These are phyloP conservation scores for Silene vulgaris DNA, from an alignment of 179 eudicot genomes.

Conservation along the genomic window DNA sequence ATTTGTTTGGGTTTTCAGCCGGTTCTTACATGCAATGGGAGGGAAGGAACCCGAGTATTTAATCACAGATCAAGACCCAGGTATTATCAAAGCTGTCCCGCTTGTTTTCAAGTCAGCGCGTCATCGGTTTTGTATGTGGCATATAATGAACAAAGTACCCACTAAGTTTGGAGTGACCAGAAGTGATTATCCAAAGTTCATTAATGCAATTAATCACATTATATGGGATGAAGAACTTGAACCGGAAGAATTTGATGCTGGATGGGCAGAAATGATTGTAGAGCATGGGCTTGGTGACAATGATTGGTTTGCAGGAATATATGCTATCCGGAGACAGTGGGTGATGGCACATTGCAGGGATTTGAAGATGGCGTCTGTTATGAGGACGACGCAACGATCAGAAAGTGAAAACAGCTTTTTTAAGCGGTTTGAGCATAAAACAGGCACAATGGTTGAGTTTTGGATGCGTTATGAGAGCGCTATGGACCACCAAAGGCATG, in stretches of 20 bases:
- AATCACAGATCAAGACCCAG: too few species aligned
- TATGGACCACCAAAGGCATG: neutral
- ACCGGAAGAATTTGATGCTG: neutral
- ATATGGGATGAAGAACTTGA: neutral
- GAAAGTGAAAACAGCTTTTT: neutral
- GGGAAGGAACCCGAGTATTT: too few species aligned
- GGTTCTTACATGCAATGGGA: too few species aligned
- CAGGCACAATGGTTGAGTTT: neutral
- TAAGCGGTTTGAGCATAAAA: neutral
- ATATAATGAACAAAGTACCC: neutral
- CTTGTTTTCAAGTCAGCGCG: too few species aligned
- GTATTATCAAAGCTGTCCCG: too few species aligned
- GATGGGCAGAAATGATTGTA: neutral
- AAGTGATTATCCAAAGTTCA: neutral
- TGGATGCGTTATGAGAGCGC: slow-evolving; percentile 3
- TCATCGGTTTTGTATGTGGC: too few species aligned
- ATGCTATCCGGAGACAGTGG: neutral
- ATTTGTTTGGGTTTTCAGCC: too few species aligned
- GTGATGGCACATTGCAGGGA: neutral
- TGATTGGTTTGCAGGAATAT: neutral
- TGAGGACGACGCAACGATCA: neutral
- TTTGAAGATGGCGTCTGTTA: neutral
- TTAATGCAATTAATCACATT: neutral
- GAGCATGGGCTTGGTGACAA: neutral
- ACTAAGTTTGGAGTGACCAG: neutral